These are phyloP conservation scores for Wickerhamomyces strasburgensis DNA, from an alignment of 805 yeast species.

Conservation along the genomic window DNA sequence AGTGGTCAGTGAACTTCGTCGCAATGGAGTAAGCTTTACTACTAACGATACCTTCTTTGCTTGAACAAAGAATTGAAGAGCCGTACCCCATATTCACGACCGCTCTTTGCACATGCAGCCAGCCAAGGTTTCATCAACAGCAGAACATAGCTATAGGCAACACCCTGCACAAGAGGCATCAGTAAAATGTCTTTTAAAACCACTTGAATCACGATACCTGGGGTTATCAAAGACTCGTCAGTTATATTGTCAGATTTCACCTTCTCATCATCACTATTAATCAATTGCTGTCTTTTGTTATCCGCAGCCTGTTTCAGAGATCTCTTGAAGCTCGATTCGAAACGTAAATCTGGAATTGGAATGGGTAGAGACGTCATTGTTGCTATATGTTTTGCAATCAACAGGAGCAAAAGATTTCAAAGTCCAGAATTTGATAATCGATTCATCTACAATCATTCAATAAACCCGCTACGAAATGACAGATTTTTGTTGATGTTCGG, in stretches of 20 bases:
- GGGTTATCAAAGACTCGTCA: constrained; percentile 28
- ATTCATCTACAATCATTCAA: too few relatives aligned
- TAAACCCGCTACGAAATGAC: too few relatives aligned
- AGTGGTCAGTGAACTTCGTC: too few relatives aligned
- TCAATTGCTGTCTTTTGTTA: background rate
- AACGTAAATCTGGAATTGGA: constrained; percentile 56
- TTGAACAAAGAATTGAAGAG: constrained; percentile 8
- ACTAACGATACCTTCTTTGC: background rate
- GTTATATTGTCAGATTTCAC: background rate
- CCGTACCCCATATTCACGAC: constrained; percentile 23
- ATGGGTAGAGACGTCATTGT: constrained; percentile 13
- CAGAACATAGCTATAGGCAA: constrained; percentile 39
- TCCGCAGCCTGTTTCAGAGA: constrained; percentile 16
- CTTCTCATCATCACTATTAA: too few relatives aligned
- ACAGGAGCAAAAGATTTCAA: too few relatives aligned
- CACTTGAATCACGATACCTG: constrained; percentile 40
- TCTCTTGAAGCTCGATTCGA: constrained; percentile 54
- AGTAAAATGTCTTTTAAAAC: constrained; percentile 45
- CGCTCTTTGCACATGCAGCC: constrained; percentile 18
- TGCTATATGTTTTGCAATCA: too few relatives aligned
- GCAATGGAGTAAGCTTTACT: too few relatives aligned
- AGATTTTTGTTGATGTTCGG: too few relatives aligned
- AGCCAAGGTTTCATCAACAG: constrained; percentile 36
- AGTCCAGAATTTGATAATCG: too few relatives aligned
- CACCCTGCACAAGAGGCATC: constrained; percentile 52